These are phyloP conservation scores for Leishmania braziliensis DNA, from an alignment of 208 protist genomes.

Conservation along the genomic window DNA sequence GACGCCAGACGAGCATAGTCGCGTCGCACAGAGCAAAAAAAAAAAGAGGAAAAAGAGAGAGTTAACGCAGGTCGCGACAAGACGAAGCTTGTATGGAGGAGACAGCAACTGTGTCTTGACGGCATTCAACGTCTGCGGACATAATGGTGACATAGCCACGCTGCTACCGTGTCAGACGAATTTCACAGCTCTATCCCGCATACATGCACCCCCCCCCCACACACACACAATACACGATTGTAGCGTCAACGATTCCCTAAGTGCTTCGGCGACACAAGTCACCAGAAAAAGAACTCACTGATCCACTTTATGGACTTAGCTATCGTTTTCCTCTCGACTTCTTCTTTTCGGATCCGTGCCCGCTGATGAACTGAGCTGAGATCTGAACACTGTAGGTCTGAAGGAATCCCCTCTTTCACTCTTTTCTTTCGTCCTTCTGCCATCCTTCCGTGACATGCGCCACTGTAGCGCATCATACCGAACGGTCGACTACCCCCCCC, in stretches of 20 bases:
- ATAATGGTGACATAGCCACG: not conserved
- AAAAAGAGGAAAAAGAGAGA: constrained; percentile 4
- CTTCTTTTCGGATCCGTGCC: not conserved
- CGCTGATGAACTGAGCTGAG: not conserved
- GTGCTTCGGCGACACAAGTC: not conserved
- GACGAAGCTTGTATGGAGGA: not conserved
- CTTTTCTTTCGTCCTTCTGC: not conserved
- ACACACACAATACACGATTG: not conserved
- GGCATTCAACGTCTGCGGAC: not conserved
- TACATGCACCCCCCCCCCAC: not conserved
- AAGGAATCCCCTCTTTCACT: not conserved
- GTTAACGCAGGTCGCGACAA: not conserved
- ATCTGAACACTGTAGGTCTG: not conserved
- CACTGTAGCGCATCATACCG: no score
- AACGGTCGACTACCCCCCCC: no score
- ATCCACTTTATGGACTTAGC: not conserved
- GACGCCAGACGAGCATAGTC: no score
- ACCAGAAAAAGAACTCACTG: not conserved
- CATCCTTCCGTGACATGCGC: not conserved
- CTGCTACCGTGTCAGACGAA: not conserved
- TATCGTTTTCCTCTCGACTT: not conserved
- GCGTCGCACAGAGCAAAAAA: not conserved
- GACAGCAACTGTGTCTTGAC: not conserved
- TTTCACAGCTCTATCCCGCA: not conserved
- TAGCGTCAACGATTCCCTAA: not conserved